Conservation (phyloP, 2,329 filamentous ascomycete species). For the Colletotrichum sp. region DNA sequence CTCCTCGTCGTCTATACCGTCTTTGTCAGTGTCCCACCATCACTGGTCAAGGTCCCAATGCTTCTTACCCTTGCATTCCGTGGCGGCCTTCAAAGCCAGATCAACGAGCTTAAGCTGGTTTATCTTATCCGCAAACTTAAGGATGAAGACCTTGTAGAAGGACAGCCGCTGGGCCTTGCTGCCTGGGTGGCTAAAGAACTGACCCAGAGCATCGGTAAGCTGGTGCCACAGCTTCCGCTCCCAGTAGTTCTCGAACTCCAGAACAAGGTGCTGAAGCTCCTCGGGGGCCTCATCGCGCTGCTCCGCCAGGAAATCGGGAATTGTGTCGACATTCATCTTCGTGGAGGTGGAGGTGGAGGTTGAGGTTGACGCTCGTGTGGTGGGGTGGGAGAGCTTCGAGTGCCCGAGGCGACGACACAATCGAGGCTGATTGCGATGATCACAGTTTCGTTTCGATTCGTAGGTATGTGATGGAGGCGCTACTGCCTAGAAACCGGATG, state of each 20-base stretch:
- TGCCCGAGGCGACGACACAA: not conserved
- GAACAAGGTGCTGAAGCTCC: constrained; percentile 85
- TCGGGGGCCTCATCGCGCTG: constrained; percentile 88
- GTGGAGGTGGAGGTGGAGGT: not conserved
- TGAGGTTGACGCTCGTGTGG: not conserved
- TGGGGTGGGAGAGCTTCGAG: constrained; percentile 7
- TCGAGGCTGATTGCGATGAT: not conserved
- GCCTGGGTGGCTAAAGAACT: constrained; percentile 84
- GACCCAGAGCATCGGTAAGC: constrained; percentile 85
- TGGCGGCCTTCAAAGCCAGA: constrained; percentile 84
- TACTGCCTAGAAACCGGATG: not conserved
- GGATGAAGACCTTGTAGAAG: constrained; percentile 93
- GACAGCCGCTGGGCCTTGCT: constrained; percentile 85
- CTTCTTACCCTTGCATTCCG: constrained; percentile 76
- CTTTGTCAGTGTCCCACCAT: constrained; percentile 1
- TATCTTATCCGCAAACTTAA: constrained; percentile 97
- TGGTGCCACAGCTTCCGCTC: constrained; percentile 99
- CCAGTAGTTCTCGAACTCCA: constrained; percentile 96
- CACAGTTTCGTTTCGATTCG: not conserved
- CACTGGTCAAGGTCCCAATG: not conserved
- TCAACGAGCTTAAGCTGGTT: constrained; percentile 98
- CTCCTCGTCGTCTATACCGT: constrained; percentile 76
- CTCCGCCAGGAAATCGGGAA: constrained; percentile 89
- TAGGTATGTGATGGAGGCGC: not conserved
- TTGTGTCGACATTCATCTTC: constrained; percentile 83